Evolutionary conservation across 345 rosid genomes (phyloP), one percentile per base, ranked within the genome.

Genomic region (Boechera divaricarpa): DNA sequence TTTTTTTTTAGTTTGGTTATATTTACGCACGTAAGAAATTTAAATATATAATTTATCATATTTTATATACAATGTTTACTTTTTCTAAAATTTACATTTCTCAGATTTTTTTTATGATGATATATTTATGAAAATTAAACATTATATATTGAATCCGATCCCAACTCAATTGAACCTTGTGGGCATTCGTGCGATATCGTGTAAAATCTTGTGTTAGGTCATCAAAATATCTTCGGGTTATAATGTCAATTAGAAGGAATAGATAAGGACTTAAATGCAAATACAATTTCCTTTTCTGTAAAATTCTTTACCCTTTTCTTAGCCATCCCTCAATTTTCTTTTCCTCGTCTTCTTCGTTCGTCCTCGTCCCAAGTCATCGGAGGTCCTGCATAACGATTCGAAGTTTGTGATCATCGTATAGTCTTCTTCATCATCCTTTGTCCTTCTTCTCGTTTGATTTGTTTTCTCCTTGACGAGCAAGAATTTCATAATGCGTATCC

Each of bases 291-390:
- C 32, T 28, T 6, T 48, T n/a, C 66, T 45, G 28, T 31, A 56
- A 41, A 15, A 38, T 42, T 54, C 41, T 36, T 10, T 49, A 41
- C 62, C 21, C 35, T 70, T 62, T 55, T 52, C 16, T 1, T 6
- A 2, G 9, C 61, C 57, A 41, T 35, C 21, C 26, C 42, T n/a
- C 63, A 8, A 2, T 5, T 45, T 54, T 9, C 6, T 5, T 10
- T 21, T 24, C 2, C 33, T 73, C 82, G 52, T 79, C 82, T 21
- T 73, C 82, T 74, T 48, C 74, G 60, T 62, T 61, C 66, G 36
- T 47, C 28, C 55, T 51, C 11, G 55, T 51, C 26, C 45, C 35
- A 79, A 79, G 74, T 79, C 82, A 73, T 73, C 82, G 70, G 59
- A 73, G 78, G 74, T 72, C 55, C 26, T 71, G 16, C 45, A 28